These are phyloP conservation scores for Xylariaceae sp. DNA, from an alignment of 2,329 filamentous ascomycete genomes.

Conservation along the genomic window DNA sequence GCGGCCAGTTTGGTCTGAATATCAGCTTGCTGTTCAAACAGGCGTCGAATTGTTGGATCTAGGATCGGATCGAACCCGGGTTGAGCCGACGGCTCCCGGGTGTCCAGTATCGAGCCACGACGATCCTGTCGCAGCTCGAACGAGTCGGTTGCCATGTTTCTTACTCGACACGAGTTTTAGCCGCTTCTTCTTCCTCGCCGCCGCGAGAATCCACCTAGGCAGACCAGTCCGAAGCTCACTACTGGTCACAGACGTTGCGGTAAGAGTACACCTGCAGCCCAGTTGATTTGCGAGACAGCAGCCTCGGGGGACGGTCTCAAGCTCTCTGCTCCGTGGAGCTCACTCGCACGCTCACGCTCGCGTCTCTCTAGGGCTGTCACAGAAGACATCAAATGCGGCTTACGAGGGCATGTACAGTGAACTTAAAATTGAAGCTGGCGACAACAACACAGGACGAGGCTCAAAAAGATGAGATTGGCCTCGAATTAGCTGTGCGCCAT, in stretches of 20 bases:
- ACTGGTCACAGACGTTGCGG: conserved; percentile 1
- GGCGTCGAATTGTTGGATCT: conserved; percentile 41
- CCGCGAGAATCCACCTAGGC: conserved; percentile 3
- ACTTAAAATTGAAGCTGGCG: conserved; percentile 1
- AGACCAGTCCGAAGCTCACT: conserved; percentile 1
- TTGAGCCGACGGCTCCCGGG: conserved; percentile 28
- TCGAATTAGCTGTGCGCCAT: conserved; percentile 8
- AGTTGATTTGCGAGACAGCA: conserved; percentile 16
- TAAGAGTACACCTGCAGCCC: conserved; percentile 16
- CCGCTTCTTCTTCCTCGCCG: conserved; percentile 12
- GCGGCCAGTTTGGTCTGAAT: conserved; percentile 48
- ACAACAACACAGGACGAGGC: neutral
- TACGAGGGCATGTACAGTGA: conserved; percentile 7
- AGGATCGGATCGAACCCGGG: conserved; percentile 36
- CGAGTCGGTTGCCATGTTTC: conserved; percentile 27
- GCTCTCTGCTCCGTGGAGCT: conserved; percentile 24
- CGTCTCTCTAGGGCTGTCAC: conserved; percentile 9
- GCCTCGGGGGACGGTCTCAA: conserved; percentile 12
- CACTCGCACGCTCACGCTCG: conserved; percentile 22
- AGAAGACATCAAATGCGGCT: conserved; percentile 31
- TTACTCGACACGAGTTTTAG: conserved; percentile 1
- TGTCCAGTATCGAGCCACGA: conserved; percentile 29
- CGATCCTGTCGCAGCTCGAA: conserved; percentile 31
- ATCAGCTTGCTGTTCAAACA: conserved; percentile 51
- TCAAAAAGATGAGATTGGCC: neutral